phyloP scores from a whole-genome alignment of 108 stramenopile species.

The Bacterosira constricta region DNA sequence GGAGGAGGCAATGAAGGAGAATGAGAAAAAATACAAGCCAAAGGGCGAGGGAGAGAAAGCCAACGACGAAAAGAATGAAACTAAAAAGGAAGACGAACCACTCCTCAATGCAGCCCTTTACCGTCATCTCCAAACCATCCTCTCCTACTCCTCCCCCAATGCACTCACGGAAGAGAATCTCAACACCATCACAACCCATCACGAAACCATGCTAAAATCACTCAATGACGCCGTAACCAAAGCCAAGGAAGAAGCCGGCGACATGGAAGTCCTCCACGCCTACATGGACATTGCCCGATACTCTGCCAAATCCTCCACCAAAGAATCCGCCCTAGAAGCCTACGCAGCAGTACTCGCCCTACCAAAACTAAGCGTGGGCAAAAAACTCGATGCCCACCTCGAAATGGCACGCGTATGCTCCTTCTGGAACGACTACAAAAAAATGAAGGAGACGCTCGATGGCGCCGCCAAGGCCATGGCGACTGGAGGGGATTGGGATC shows the following conservation, averaged over 20 bases:
- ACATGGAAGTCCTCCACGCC: constrained; percentile 98
- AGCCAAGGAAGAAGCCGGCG: constrained; percentile 93
- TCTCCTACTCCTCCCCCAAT: constrained; percentile 24
- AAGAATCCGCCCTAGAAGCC: constrained; percentile 80
- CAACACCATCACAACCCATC: constrained; percentile 46
- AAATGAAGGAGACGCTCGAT: constrained; percentile 51
- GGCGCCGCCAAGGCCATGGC: constrained; percentile 81
- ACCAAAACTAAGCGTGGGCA: constrained; percentile 93
- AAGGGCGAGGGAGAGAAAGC: not conserved
- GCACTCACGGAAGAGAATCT: constrained; percentile 49
- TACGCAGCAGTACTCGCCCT: constrained; percentile 82
- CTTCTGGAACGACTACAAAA: constrained; percentile 78
- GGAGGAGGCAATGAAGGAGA: constrained; percentile 26
- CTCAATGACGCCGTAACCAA: constrained; percentile 65
- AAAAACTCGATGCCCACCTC: constrained; percentile 96
- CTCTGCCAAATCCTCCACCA: constrained; percentile 81
- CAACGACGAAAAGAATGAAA: not conserved
- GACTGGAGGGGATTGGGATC: constrained; percentile 98
- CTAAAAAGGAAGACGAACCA: constrained; percentile 13
- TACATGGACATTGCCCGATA: constrained; percentile 85
- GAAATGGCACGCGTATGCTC: constrained; percentile 85
- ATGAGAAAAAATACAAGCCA: constrained; percentile 2
- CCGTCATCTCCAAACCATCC: constrained; percentile 40
- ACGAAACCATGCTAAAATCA: constrained; percentile 47
- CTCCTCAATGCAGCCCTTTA: constrained; percentile 80